These are phyloP conservation scores for Whalleya microplaca DNA, from an alignment of 2,329 filamentous ascomycete species.

Conservation along the genomic window DNA sequence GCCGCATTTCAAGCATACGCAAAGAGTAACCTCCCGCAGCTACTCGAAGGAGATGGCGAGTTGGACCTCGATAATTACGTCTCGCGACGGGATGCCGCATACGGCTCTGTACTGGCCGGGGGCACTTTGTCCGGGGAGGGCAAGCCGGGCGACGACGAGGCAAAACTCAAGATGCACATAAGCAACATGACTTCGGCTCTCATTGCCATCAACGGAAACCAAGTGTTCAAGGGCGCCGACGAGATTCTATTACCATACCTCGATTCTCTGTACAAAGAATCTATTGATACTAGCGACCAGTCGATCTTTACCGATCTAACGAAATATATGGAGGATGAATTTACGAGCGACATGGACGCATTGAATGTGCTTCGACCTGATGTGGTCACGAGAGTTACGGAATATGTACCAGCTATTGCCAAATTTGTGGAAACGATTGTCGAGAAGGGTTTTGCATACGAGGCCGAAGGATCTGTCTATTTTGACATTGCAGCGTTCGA, in stretches of 20 bases:
- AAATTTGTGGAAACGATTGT: slow-evolving; percentile 82
- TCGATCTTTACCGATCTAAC: slow-evolving; percentile 86
- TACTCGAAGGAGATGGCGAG: slow-evolving; percentile 47
- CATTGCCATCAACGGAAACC: slow-evolving; percentile 50
- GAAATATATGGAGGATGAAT: slow-evolving; percentile 82
- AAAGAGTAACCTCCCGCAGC: slow-evolving; percentile 56
- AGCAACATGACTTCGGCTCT: slow-evolving; percentile 61
- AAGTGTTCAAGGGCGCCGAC: slow-evolving; percentile 59
- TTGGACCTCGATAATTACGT: slow-evolving; percentile 56
- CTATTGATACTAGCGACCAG: slow-evolving; percentile 64
- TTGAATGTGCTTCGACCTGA: slow-evolving; percentile 86
- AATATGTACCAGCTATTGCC: slow-evolving; percentile 87
- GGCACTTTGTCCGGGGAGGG: slow-evolving; percentile 60
- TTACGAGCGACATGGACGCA: slow-evolving; percentile 84
- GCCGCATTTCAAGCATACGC: slow-evolving; percentile 61
- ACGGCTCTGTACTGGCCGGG: slow-evolving; percentile 58
- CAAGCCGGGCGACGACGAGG: slow-evolving; percentile 74
- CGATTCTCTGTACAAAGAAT: slow-evolving; percentile 69
- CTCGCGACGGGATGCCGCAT: slow-evolving; percentile 53
- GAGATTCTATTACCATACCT: slow-evolving; percentile 81
- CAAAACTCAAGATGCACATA: slow-evolving; percentile 90
- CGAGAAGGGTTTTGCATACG: slow-evolving; percentile 84
- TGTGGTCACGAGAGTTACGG: slow-evolving; percentile 85
- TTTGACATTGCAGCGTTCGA: slow-evolving; percentile 92
- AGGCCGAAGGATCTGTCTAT: slow-evolving; percentile 83